Base-by-base conservation (phyloP, 108 stramenopile species). In the Skeletonema potamos region DNA sequence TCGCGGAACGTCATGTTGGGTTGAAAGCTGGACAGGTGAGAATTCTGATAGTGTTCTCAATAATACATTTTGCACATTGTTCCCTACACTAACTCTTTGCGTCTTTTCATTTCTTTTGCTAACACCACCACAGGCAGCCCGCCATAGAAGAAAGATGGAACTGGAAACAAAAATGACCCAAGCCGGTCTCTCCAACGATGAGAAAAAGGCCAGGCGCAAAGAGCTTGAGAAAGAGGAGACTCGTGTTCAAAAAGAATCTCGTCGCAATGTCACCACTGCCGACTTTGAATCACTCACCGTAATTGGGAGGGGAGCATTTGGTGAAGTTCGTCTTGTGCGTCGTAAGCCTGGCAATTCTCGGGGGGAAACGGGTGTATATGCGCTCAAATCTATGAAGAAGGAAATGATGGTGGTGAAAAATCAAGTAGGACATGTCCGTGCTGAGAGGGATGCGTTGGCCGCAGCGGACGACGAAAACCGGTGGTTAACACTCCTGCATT, bases 361-460 rank as follows among this genome's bases (percentile, higher is more conserved):
- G 62, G 81, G 62, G 30, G 72, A 66, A 29, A 70, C 65, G 64
- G 86, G 54, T 54, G 89, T 99, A 17, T 99, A 88, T 68, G 99
- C 99, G 1, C 76, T 99, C 46, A 99, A 99, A 78, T 91, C 87
- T 63, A 99, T 99, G 99, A 96, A 99, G 75, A 99, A 99, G 83
- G 97, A 98, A 72, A 96, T 96, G 92, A 99, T 99, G 98, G 95
- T 99, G 32, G 37, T 98, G 77, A 99, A 99, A 83, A 99, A 99
- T 79, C 99, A 99, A 71, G 98, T 99, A 18, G 93, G 92, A 33
- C 98, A 99, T 82, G 96, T 99, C 9, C 87, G 92, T 22, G 98
- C 99, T 1, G 99, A 99, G 77, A 79, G 98, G 17, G 97, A 99
- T 67, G 96, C 96, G 24, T 74, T 99, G 69, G 86, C 97, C n/a